Evolutionary conservation across 192 early-diverging fungal genomes (phyloP).

Genomic region (Kappamyces sp.): DNA sequence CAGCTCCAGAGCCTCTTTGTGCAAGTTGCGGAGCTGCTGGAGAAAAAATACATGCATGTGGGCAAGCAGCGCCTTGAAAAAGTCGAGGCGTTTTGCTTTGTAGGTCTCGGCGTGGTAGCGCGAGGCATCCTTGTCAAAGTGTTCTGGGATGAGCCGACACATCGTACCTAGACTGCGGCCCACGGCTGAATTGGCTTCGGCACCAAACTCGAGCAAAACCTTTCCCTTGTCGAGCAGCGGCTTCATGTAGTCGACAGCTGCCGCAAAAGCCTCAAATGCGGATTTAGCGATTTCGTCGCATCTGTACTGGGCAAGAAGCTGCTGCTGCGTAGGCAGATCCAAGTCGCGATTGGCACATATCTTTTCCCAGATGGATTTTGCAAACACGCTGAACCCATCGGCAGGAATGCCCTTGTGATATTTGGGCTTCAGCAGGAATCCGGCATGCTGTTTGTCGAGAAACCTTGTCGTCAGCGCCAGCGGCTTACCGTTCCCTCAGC

Average conservation of each 20-base stretch:
- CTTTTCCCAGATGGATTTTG: conserved; percentile 91
- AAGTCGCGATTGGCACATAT: conserved; percentile 91
- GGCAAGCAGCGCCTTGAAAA: conserved; percentile 69
- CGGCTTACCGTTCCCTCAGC: conserved; percentile 56
- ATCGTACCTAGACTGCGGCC: conserved; percentile 31
- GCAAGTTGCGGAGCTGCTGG: conserved; percentile 82
- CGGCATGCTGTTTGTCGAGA: background rate
- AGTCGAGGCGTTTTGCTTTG: conserved; percentile 74
- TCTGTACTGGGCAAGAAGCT: conserved; percentile 93
- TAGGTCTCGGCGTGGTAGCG: conserved; percentile 88
- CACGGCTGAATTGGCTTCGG: conserved; percentile 51
- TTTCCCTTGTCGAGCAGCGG: conserved; percentile 71
- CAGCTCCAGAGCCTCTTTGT: conserved; percentile 60
- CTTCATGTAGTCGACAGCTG: conserved; percentile 55
- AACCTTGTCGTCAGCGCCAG: conserved; percentile 6
- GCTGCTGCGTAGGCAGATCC: conserved; percentile 97
- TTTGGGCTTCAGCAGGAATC: conserved; percentile 10
- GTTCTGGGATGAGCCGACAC: conserved; percentile 24
- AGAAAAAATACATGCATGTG: conserved; percentile 73
- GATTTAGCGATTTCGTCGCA: conserved; percentile 92
- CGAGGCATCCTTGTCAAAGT: conserved; percentile 85
- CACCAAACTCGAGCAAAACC: conserved; percentile 71
- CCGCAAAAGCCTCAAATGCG: conserved; percentile 66
- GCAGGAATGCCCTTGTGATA: conserved; percentile 64
- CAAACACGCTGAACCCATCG: conserved; percentile 92